phyloP scores from a whole-genome alignment of 2,329 filamentous ascomycete species.

The Neofusicoccum sp. region DNA sequence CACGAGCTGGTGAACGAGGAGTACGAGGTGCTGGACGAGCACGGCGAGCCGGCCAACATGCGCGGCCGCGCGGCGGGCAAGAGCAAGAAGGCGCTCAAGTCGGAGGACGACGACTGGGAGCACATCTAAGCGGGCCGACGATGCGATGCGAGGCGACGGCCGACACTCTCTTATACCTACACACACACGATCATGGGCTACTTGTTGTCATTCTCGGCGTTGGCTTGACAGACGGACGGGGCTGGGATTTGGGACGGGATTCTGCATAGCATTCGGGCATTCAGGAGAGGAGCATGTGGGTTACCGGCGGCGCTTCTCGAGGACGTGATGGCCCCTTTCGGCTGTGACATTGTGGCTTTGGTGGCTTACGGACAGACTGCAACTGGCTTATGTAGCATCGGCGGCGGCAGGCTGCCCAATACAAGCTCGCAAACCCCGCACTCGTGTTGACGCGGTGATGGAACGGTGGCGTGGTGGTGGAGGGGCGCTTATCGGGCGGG shows the following conservation, averaged over 20 bases:
- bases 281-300: constrained; percentile 24
- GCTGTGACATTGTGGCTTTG: not conserved
- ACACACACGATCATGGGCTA: constrained; percentile 2
- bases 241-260: constrained; percentile 1
- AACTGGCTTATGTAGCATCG: not conserved
- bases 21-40: constrained; percentile 56
- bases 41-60: constrained; percentile 39
- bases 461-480: not conserved
- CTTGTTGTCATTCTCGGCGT: not conserved
- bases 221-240: not conserved
- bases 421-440: constrained; percentile 14
- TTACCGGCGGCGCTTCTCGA: constrained; percentile 22
- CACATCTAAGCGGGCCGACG: constrained; percentile 36
- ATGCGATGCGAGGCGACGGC: not conserved
- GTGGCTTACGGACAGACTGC: constrained; percentile 1
- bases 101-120: constrained; percentile 45
- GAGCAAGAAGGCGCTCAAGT: constrained; percentile 30
- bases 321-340: constrained; percentile 21
- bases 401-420: constrained; percentile 1
- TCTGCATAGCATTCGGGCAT: constrained; percentile 17
- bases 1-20: constrained; percentile 63
- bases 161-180: constrained; percentile 16
- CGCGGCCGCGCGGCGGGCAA: constrained; percentile 36
- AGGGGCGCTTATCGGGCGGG: not conserved
- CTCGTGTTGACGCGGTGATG: not conserved